Evolutionary conservation across 306 rosid genomes (phyloP), one percentile per base, ranked within the genome.

Genomic region (Prunus salicina): DNA sequence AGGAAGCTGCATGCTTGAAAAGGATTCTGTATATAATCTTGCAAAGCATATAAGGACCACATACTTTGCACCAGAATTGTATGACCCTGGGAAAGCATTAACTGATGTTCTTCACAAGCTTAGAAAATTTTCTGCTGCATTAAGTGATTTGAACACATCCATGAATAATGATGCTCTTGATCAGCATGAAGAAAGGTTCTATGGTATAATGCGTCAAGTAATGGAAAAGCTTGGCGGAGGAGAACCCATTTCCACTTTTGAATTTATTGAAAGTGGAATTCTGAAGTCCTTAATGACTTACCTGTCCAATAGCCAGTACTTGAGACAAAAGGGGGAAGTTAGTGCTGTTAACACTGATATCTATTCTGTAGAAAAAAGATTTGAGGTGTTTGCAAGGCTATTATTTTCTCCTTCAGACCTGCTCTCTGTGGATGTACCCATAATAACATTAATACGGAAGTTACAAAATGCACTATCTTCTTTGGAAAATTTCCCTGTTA

Each of bases 231-330:
- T 96, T 53, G 79, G 84, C 66, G 92, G 97, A 78, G 83, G 82
- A 67, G 99, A 96, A 67, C 87, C 91, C 77, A 89, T 96, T 82
- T 96, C 99, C 71, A 96, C 99, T 65, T 96, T 96, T 86, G 99
- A 96, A 73, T 96, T 96, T 77, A 82, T 91, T 72, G 99, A 96
- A 82, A 93, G 98, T 84, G 98, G 98, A 80, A 82, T 96, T 46
- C 89, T 89, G 71, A 91, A 88, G 78, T 88, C 99, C 56, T 86
- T 95, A 64, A 81, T 83, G 64, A 93, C 84, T 62, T 93, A 76
- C 85, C 79, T 96, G 82, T 89, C 96, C 52, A 81, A 73, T 84
- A 93, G 92, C 28, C 93, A 72, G 81, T 83, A 76, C 86, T 73
- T 69, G 83, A 82, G 65, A 72, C 79, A 79, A 75, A 88, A 85